Conservation (phyloP, 2,329 filamentous ascomycete species). For the Atkinsonella texensis region DNA sequence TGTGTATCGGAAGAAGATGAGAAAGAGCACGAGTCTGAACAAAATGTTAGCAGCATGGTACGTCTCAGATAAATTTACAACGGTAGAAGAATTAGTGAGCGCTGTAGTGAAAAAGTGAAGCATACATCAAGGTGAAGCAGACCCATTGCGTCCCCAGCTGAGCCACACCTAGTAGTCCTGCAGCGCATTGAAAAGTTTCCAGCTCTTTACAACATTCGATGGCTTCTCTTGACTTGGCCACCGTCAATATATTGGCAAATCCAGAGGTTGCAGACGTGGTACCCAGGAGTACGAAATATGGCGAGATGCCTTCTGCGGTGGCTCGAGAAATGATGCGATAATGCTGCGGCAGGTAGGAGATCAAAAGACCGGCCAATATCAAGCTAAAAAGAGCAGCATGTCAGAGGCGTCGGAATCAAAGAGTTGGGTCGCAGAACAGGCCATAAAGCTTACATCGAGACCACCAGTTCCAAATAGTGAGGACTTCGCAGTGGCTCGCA, state of each 20-base stretch:
- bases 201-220: conserved; percentile 78
- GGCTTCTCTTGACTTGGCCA: conserved; percentile 72
- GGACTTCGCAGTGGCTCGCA: conserved; percentile 42
- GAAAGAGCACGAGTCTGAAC: conserved; percentile 73
- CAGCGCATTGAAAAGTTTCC: conserved; percentile 69
- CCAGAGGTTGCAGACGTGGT: conserved; percentile 79
- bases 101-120: conserved; percentile 8
- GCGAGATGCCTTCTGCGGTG: conserved; percentile 88
- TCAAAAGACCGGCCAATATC: conserved; percentile 75
- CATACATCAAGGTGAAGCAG: conserved; percentile 85
- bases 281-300: conserved; percentile 90
- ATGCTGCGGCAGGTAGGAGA: conserved; percentile 93
- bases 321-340: conserved; percentile 75
- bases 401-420: neutral
- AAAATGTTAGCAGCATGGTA: conserved; percentile 11
- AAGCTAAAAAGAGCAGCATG: conserved; percentile 29
- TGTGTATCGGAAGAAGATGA: conserved; percentile 77
- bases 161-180: conserved; percentile 74
- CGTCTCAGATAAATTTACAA: neutral
- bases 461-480: conserved; percentile 40
- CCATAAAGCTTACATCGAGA: conserved; percentile 36
- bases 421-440: neutral
- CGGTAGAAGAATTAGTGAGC: neutral
- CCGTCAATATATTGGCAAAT: conserved; percentile 83
- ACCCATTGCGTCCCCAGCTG: conserved; percentile 89